Evolutionary conservation across 2,329 filamentous ascomycete species (phyloP), one percentile per base, ranked within the genome.

Genomic region (Cordyceps pruinosa): DNA sequence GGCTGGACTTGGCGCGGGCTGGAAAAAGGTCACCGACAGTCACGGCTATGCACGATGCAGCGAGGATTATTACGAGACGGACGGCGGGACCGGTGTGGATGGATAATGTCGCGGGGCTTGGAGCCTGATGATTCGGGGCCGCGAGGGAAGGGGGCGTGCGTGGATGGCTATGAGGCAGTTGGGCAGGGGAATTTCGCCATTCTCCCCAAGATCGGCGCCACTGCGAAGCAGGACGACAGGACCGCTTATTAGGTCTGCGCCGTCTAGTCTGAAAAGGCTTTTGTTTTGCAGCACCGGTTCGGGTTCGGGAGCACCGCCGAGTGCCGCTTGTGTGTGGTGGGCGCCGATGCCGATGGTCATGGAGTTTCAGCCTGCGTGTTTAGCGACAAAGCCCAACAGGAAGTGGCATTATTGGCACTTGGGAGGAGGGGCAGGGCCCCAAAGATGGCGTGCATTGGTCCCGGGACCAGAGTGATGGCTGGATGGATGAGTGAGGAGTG

Each of bases 131-230:
- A 23, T 25, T 41, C 35, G 35, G 19, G 23, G 35, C 28, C 37
- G 23, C 8, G 37, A 19, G 23, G 10, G n/a, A 37, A 34, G 21
- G 28, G 54, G 54, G 54, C n/a, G 54, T 50, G 54, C 45, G 21
- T 26, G 15, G 44, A 50, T 39, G 45, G 52, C 19, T 28, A 58
- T 56, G 57, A 58, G 57, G 57, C 39, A 51, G 51, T 51, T 46
- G 45, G 46, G 37, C 51, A 45, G 39, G 51, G 52, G 10, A 35
- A 58, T 58, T 58, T 58, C 57, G 57, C 51, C 57, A 58, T 58
- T 42, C 23, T 35, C 30, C n/a, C n/a, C 32, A 58, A 51, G 51
- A 54, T 56, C 51, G 49, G 51, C 56, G 56, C 49, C 50, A 55
- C 56, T 19, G 34, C 19, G 10, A 47, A 26, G 19, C 28, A 55